Evolutionary conservation across 2,329 filamentous ascomycete genomes (phyloP), one percentile per base, ranked within the genome.

Genomic region (Fusarium sterilihyphosum): DNA sequence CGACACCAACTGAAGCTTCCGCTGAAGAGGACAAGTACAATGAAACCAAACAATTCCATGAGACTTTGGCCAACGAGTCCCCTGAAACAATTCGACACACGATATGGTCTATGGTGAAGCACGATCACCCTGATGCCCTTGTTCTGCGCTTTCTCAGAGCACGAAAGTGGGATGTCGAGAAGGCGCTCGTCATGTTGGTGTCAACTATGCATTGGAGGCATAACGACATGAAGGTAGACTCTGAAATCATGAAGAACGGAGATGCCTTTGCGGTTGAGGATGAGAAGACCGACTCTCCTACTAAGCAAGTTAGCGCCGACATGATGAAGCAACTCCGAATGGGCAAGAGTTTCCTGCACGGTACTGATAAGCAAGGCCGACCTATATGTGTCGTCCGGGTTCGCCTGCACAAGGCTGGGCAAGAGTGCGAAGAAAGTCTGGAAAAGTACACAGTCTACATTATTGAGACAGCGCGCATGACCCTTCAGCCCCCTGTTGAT

Each of bases 151-250:
- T 97, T 82, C 86, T 98, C 65, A 88, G 95, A 59, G 95, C 95
- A n/a, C 89, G 95, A 52, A 97, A 97, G 84, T 99, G 96, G 96
- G 94, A 99, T 80, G 91, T 98, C 24, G 92, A 98, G 59, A 95
- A 94, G 81, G 96, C 96, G 8, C 87, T 98, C 33, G 89, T 98
- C 75, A 99, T 99, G 96, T 85, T 98, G 82, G 89, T 99, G 49
- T 94, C 94, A 6, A 98, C 96, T 2, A 94, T 98, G 89, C 93
- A 94, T 81, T 99, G 96, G 96, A 91, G 96, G 74, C 85, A 91
- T 65, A 87, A 89, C 43, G 94, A 97, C 68, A 92, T 96, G 88
- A 91, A 94, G 77, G 94, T 98, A 26, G 96, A 99, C 80, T 92
- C 94, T 67, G 94, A 97, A 76, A 92, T 99, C 77, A 93, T 97